phyloP scores from a whole-genome alignment of 495 filamentous ascomycete genomes.

The Letharia lupina region DNA sequence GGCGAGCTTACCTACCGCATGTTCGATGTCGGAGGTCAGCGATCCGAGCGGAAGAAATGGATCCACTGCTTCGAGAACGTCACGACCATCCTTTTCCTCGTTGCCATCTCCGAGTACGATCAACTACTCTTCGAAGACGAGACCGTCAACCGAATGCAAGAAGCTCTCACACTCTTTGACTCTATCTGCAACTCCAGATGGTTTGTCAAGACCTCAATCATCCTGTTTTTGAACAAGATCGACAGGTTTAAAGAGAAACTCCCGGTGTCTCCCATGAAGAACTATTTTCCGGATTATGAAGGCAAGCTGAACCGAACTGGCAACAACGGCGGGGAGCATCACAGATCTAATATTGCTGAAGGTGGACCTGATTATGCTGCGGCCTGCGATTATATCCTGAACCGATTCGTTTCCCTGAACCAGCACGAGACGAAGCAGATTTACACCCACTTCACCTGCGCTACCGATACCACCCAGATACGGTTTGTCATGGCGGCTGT shows the following conservation, averaged over 20 bases:
- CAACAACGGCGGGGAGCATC: constrained; percentile 42
- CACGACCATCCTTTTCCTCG: constrained; percentile 95
- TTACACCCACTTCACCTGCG: constrained; percentile 99
- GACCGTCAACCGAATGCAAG: constrained; percentile 93
- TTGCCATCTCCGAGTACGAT: constrained; percentile 98
- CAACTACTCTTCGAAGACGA: constrained; percentile 93
- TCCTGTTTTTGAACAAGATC: constrained; percentile 99
- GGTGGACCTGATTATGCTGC: constrained; percentile 84
- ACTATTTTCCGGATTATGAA: constrained; percentile 99
- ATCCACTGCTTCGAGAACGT: constrained; percentile 99
- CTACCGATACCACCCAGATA: constrained; percentile 95
- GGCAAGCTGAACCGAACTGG: constrained; percentile 33
- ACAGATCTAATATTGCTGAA: constrained; percentile 34
- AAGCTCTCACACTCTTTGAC: constrained; percentile 95
- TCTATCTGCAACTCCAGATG: constrained; percentile 98
- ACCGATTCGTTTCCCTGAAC: constrained; percentile 93
- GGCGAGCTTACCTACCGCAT: constrained; percentile 97
- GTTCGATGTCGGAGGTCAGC: constrained; percentile 98
- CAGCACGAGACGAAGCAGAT: constrained; percentile 99
- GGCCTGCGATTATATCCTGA: constrained; percentile 94
- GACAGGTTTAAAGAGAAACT: constrained; percentile 99
- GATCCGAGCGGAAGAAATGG: constrained; percentile 99
- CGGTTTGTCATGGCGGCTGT: constrained; percentile 99
- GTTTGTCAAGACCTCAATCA: constrained; percentile 99
- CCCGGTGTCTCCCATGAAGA: constrained; percentile 98